Percentiles rank a stretch among this genome's conserved stretches.
Conservation (phyloP, 148 eudicot genomes). For the Beta vulgaris region DNA sequence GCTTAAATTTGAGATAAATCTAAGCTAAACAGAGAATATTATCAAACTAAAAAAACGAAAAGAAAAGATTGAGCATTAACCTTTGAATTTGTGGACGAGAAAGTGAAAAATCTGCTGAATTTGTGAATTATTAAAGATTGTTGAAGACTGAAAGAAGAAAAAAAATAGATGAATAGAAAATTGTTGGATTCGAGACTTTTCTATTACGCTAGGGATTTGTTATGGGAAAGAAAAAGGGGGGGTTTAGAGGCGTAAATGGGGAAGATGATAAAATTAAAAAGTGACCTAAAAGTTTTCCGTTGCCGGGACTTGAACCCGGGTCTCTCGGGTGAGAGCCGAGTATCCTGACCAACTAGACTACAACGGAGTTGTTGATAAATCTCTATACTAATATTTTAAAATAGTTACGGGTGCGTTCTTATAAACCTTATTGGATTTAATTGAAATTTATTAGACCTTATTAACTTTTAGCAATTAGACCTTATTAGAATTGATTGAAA, state of each 20-base stretch:
- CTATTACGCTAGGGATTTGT: not conserved
- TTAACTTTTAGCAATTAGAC: too few species aligned
- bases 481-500: too few species aligned
- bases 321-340: constrained; percentile 99
- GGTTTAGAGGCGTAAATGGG: not conserved
- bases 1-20: not conserved
- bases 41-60: not conserved
- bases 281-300: constrained; percentile 38
- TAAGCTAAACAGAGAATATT: too few species aligned
- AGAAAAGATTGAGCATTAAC: not conserved
- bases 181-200: not conserved
- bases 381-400: too few species aligned
- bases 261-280: not conserved
- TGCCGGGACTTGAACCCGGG: constrained; percentile 99
- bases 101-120: too few species aligned
- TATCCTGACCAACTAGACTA: constrained; percentile 98
- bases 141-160: not conserved
- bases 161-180: not conserved
- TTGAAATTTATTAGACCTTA: too few species aligned
- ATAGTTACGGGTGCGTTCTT: too few species aligned
- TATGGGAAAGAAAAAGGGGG: too few species aligned
- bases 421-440: too few species aligned
- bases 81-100: not conserved
- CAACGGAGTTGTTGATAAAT: constrained; percentile 51
- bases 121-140: too few species aligned